These are phyloP conservation scores for Penicillium parvum DNA, from an alignment of 495 filamentous ascomycete genomes.

Conservation along the genomic window DNA sequence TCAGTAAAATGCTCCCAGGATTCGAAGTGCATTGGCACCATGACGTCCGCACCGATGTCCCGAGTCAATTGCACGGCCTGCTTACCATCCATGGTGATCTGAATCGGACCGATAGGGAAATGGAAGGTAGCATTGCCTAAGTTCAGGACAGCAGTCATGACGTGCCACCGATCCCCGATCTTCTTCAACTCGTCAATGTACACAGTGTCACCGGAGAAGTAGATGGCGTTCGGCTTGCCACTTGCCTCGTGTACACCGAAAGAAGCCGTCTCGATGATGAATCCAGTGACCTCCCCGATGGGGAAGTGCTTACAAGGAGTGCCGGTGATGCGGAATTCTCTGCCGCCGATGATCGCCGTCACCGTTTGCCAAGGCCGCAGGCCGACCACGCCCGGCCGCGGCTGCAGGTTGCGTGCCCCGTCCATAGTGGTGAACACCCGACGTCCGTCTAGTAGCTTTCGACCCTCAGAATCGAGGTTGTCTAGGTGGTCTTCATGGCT, in stretches of 20 bases:
- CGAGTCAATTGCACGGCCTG: slow-evolving; percentile 37
- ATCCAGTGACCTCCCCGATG: slow-evolving; percentile 46
- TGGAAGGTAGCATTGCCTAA: slow-evolving; percentile 29
- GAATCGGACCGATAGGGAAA: slow-evolving; percentile 14
- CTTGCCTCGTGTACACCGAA: slow-evolving; percentile 34
- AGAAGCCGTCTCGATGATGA: slow-evolving; percentile 33
- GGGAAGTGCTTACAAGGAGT: slow-evolving; percentile 47
- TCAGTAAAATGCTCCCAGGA: slow-evolving; percentile 49
- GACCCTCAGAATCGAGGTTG: slow-evolving; percentile 45
- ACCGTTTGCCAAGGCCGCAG: slow-evolving; percentile 30
- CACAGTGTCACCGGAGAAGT: slow-evolving; percentile 53
- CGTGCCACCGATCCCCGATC: slow-evolving; percentile 20
- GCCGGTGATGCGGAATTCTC: slow-evolving; percentile 29
- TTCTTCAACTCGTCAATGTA: slow-evolving; percentile 41
- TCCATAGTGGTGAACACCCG: slow-evolving; percentile 48
- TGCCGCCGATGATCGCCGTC: slow-evolving; percentile 18
- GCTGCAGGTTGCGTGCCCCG: slow-evolving; percentile 39
- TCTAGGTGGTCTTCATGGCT: slow-evolving; percentile 55
- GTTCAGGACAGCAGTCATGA: slow-evolving; percentile 26
- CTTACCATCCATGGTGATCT: slow-evolving; percentile 50
- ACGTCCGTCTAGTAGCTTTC: slow-evolving; percentile 44
- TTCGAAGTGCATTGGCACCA: slow-evolving; percentile 54
- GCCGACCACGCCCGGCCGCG: slow-evolving; percentile 39
- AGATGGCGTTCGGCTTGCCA: slow-evolving; percentile 48
- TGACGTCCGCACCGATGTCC: slow-evolving; percentile 40